Evolutionary conservation across 306 rosid genomes (phyloP).

Genomic region (Vigna nakashimae): DNA sequence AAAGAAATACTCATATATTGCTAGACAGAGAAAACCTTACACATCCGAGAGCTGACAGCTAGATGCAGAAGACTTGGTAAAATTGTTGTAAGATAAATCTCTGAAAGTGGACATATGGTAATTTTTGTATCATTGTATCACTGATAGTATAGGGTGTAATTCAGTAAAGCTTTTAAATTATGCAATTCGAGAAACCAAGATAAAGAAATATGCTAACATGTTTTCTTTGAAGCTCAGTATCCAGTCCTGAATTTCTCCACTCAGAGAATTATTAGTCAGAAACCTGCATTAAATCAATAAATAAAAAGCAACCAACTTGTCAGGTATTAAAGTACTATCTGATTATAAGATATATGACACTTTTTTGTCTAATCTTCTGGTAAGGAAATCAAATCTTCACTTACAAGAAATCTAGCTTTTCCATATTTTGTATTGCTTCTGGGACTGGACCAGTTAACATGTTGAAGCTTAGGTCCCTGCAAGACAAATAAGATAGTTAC

Average conservation of each 20-base stretch:
- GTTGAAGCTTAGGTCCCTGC: slow-evolving; percentile 89
- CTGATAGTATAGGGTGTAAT: slow-evolving; percentile 6
- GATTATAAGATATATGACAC: background rate
- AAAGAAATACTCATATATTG: slow-evolving; percentile 3
- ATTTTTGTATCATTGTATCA: background rate
- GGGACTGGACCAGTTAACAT: slow-evolving; percentile 72
- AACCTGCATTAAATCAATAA: slow-evolving; percentile 60
- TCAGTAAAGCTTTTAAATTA: background rate
- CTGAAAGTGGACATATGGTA: slow-evolving; percentile 51
- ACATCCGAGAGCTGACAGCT: slow-evolving; percentile 48
- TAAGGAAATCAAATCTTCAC: slow-evolving; percentile 36
- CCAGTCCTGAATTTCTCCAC: slow-evolving; percentile 68
- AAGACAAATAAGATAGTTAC: slow-evolving; percentile 23
- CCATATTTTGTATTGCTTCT: slow-evolving; percentile 15
- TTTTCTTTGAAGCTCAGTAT: slow-evolving; percentile 39
- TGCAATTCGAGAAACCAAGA: background rate
- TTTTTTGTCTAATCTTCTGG: background rate
- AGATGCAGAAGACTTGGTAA: slow-evolving; percentile 49
- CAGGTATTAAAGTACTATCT: slow-evolving; percentile 15
- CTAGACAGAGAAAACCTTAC: slow-evolving; percentile 51
- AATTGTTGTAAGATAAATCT: slow-evolving; percentile 86
- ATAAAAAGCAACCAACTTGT: background rate
- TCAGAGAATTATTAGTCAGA: slow-evolving; percentile 72
- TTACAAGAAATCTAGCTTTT: slow-evolving; percentile 51
- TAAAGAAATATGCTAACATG: slow-evolving; percentile 55